phyloP scores from a whole-genome alignment of 257 asterid species.

The Gentiana straminea region DNA sequence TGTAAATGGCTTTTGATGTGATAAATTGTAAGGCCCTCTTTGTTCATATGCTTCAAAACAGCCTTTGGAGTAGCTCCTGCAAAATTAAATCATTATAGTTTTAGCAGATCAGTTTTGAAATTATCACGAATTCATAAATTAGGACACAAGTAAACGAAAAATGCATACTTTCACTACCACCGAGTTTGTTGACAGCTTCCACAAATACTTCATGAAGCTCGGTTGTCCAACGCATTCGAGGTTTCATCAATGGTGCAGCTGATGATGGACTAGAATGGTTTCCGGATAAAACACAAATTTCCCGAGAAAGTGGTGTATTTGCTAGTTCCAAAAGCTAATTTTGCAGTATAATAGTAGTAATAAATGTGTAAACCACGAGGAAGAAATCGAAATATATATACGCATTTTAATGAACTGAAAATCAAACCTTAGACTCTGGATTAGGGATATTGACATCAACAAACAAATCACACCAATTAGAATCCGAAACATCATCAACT shows the following conservation, averaged over 20 bases:
- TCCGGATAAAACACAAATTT: conserved; percentile 15
- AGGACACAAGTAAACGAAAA: conserved; percentile 7
- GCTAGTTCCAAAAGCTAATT: conserved; percentile 39
- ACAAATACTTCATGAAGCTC: conserved; percentile 79
- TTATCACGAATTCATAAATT: neutral
- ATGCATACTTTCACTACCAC: conserved; percentile 72
- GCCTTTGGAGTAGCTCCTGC: conserved; percentile 70
- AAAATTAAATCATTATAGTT: neutral
- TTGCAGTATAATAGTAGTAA: conserved; percentile 8
- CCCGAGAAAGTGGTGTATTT: conserved; percentile 16
- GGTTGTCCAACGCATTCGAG: conserved; percentile 95
- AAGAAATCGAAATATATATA: neutral
- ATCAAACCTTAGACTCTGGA: conserved; percentile 52
- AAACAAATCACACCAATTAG: conserved; percentile 54
- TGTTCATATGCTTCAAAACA: conserved; percentile 73
- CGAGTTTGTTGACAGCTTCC: conserved; percentile 71
- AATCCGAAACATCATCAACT: conserved; percentile 42
- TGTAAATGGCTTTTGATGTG: conserved; percentile 93
- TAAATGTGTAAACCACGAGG: conserved; percentile 2
- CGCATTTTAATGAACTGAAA: neutral
- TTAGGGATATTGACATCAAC: conserved; percentile 56
- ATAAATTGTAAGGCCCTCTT: conserved; percentile 67
- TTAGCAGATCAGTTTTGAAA: neutral
- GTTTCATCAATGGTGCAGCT: conserved; percentile 36
- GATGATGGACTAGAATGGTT: conserved; percentile 38